phyloP scores from a whole-genome alignment of 2,329 filamentous ascomycete genomes.

The Fusarium veterinarium region DNA sequence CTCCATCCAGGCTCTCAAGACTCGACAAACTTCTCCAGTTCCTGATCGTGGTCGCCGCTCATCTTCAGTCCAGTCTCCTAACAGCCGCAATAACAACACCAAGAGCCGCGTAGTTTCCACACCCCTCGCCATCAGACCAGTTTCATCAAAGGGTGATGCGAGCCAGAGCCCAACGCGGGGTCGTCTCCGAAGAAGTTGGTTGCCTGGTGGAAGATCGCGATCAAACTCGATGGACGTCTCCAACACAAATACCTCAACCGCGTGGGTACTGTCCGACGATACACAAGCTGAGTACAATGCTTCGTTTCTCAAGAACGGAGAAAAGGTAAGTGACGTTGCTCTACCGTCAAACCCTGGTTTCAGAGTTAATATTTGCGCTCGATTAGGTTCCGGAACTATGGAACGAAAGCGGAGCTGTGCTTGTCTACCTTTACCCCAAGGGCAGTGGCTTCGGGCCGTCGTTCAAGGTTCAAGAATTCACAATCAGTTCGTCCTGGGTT shows the following conservation, averaged over 20 bases:
- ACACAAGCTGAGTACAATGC: constrained; percentile 67
- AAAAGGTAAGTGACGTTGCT: constrained; percentile 59
- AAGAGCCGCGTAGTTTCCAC: constrained; percentile 49
- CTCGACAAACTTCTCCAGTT: constrained; percentile 48
- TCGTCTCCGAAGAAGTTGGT: constrained; percentile 65
- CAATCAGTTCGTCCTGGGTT: constrained; percentile 65
- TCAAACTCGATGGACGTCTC: constrained; percentile 58
- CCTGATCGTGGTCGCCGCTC: constrained; percentile 58
- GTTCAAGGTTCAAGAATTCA: constrained; percentile 68
- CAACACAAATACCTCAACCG: constrained; percentile 44
- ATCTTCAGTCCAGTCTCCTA: constrained; percentile 59
- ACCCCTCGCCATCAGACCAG: constrained; percentile 46
- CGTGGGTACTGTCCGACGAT: constrained; percentile 68
- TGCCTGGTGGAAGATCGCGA: constrained; percentile 63
- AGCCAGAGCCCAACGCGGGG: constrained; percentile 59
- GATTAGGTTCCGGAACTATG: constrained; percentile 72
- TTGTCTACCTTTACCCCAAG: constrained; percentile 67
- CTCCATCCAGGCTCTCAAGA: constrained; percentile 39
- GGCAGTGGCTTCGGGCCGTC: constrained; percentile 64
- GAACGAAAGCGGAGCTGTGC: constrained; percentile 69
- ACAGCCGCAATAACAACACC: constrained; percentile 41
- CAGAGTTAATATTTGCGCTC: constrained; percentile 27
- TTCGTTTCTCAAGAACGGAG: constrained; percentile 61
- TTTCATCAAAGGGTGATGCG: constrained; percentile 45
- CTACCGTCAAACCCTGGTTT: constrained; percentile 7